Evolutionary conservation across 352 stramenopile genomes (phyloP).

Genomic region (Blastocystis sp.): DNA sequence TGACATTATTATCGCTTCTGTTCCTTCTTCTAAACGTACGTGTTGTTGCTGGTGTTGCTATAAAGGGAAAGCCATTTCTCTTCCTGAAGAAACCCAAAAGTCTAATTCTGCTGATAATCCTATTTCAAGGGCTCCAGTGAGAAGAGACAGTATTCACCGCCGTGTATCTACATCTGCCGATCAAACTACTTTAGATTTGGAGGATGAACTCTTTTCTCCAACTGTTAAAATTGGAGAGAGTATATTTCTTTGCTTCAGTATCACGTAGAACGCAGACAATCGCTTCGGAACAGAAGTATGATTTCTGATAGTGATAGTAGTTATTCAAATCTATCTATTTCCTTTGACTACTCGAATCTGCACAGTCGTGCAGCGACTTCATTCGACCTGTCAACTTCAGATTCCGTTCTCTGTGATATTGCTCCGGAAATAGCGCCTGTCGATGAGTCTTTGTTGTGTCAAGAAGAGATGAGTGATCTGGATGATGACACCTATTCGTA

Average conservation of each 20-base stretch:
- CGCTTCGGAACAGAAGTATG: background rate
- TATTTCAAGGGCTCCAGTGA: background rate
- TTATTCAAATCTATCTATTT: constrained; percentile 35
- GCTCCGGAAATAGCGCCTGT: background rate
- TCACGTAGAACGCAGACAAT: background rate
- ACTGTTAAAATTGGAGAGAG: constrained; percentile 27
- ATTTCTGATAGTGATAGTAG: constrained; percentile 30
- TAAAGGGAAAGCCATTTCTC: background rate
- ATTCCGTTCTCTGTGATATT: background rate
- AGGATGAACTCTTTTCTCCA: constrained; percentile 47
- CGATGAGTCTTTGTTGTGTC: constrained; percentile 3
- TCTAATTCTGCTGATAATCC: background rate
- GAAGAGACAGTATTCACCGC: constrained; percentile 38
- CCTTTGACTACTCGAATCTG: background rate
- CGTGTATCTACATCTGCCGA: constrained; percentile 39
- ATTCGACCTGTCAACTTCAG: background rate
- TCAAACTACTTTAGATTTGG: constrained; percentile 47
- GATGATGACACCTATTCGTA: constrained; percentile 58
- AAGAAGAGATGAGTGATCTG: background rate
- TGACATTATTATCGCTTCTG: background rate
- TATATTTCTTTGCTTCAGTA: background rate
- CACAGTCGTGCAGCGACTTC: background rate
- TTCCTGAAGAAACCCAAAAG: background rate
- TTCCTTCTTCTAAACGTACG: background rate
- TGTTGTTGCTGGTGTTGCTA: background rate